Percentiles rank a stretch among this genome's conserved stretches.
Conservation (phyloP, 108 stramenopile species). For the Tribonema minus region DNA sequence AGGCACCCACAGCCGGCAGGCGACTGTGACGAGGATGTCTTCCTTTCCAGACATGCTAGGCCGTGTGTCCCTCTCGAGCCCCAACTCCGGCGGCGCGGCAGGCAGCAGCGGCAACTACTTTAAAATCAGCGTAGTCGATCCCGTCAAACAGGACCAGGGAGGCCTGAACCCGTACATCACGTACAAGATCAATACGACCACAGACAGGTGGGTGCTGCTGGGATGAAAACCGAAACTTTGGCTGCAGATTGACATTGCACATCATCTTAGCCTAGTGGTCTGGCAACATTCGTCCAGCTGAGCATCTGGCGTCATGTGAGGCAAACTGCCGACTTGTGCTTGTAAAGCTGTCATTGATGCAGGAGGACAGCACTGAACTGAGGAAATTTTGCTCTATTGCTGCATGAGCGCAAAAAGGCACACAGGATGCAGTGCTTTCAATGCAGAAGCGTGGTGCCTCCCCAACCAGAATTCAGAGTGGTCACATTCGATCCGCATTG, state of each 20-base stretch:
- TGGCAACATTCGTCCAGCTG: not conserved
- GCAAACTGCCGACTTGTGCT: not conserved
- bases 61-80: too few species aligned
- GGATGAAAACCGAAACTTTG: not conserved
- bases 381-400: too few species aligned
- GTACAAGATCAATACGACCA: constrained; percentile 41
- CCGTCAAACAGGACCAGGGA: constrained; percentile 49
- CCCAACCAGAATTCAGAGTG: too few species aligned
- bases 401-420: too few species aligned
- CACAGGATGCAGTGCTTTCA: too few species aligned
- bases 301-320: not conserved
- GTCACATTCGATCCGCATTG: not conserved
- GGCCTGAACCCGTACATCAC: constrained; percentile 53
- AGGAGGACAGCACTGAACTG: too few species aligned
- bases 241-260: not conserved
- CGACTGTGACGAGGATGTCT: too few species aligned
- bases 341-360: not conserved
- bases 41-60: too few species aligned
- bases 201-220: not conserved
- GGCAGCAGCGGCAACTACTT: constrained; percentile 11
- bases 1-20: too few species aligned
- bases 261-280: not conserved
- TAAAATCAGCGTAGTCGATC: constrained; percentile 48
- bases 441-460: too few species aligned
- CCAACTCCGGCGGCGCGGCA: too few species aligned